Evolutionary conservation across 73 alveolate species (phyloP).

Genomic region (Paramecium tetraurelia): DNA sequence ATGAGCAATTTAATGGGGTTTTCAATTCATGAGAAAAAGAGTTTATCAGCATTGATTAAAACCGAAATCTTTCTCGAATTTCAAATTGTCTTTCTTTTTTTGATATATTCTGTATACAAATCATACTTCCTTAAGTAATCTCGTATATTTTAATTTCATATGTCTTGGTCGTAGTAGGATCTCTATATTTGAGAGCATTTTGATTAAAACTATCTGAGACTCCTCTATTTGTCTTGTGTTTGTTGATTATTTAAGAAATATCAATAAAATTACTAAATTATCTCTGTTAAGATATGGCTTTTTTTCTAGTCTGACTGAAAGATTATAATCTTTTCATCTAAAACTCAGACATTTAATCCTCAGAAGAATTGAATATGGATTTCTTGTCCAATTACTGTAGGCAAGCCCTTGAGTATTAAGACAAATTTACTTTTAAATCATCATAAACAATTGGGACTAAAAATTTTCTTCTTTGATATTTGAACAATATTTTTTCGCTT

Average conservation of each 20-base stretch:
- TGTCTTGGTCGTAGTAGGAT: neutral
- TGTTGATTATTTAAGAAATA: neutral
- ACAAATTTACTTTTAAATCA: neutral
- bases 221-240: neutral
- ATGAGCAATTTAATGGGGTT: conserved; percentile 60
- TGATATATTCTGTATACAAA: neutral
- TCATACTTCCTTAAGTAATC: neutral
- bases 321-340: neutral
- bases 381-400: neutral
- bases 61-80: neutral
- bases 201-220: neutral
- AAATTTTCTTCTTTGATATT: neutral
- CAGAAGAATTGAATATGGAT: neutral
- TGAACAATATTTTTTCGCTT: conserved; percentile 7
- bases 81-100: neutral
- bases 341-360: neutral
- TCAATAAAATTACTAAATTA: neutral
- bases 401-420: neutral
- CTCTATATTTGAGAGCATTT: conserved; percentile 20
- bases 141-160: conserved; percentile 6
- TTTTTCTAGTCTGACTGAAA: neutral
- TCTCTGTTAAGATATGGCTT: neutral
- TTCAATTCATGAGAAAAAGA: conserved; percentile 57
- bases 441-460: neutral
- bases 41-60: neutral